A percentile compares a stretch with the other conserved stretches of the same genome.
These are phyloP conservation scores for Dactylonectria macrodidyma DNA, from an alignment of 2,329 filamentous ascomycete genomes.

Conservation along the genomic window DNA sequence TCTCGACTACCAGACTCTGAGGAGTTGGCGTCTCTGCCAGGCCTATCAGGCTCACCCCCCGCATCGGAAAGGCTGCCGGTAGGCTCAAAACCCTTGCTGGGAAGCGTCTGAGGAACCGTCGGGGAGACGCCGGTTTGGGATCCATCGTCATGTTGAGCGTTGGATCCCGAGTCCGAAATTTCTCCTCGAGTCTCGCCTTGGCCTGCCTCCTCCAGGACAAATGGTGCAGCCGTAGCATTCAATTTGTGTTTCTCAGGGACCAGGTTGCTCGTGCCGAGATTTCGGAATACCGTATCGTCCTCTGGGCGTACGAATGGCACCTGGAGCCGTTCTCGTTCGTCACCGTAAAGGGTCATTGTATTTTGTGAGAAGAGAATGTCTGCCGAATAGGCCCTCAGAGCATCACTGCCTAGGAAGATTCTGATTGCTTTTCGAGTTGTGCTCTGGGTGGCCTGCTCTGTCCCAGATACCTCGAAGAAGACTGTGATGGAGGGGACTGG, in stretches of 20 bases:
- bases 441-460: constrained; percentile 58
- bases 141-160: constrained; percentile 46
- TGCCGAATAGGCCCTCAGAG: constrained; percentile 86
- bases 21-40: constrained; percentile 39
- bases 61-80: constrained; percentile 59
- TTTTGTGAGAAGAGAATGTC: constrained; percentile 95
- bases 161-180: constrained; percentile 30
- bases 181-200: constrained; percentile 39
- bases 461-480: constrained; percentile 81
- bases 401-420: constrained; percentile 91
- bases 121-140: constrained; percentile 53
- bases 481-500: constrained; percentile 83
- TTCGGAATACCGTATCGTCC: constrained; percentile 85
- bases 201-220: constrained; percentile 55
- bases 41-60: constrained; percentile 61
- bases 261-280: constrained; percentile 76
- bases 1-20: constrained; percentile 48
- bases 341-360: constrained; percentile 87
- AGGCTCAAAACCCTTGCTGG: constrained; percentile 52
- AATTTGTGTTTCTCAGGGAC: constrained; percentile 70
- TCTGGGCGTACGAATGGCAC: constrained; percentile 95
- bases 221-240: constrained; percentile 66
- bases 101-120: constrained; percentile 52
- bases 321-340: constrained; percentile 87
- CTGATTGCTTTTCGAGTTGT: constrained; percentile 76